Evolutionary conservation across 2,329 filamentous ascomycete genomes (phyloP), one percentile per base, ranked within the genome.

Genomic region (Penicillium griseofulvum): DNA sequence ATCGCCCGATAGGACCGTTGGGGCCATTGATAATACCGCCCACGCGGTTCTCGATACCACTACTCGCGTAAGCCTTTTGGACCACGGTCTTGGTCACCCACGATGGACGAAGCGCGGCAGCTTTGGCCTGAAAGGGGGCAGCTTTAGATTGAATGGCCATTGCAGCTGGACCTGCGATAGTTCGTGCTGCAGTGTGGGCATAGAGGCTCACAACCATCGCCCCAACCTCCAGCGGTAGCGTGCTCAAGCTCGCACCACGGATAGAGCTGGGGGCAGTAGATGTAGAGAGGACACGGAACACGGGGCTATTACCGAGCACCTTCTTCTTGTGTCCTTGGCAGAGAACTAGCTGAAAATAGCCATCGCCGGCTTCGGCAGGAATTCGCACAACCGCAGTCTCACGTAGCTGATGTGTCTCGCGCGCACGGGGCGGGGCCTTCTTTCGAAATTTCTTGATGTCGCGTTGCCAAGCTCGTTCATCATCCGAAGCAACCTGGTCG

Each of bases 281-380:
- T 0, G 84, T 83, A 57, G 86, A 89, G 2, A 87, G 81, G n/a
- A 90, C 76, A 16, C 87, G 80, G 61, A 90, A 89, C 0, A 87
- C 81, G 0, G 87, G 87, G 58, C 85, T 88, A 0, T 81, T 79
- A 56, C 86, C 88, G 0, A 89, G 77, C 0, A 82, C 76, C 62
- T 83, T 86, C 60, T 81, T 82, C 67, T 79, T 81, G 0, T 73
- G 68, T 0, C 78, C 82, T 0, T 76, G 71, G 57, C 85, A 88
- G 9, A 90, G 74, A 0, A 89, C 81, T 5, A 90, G 74, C 11
- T 87, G 83, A 52, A 88, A 86, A 65, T 90, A 90, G 0, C 87
- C 87, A 67, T 90, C 87, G 0, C 77, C 76, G 0, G 83, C 83
- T 0, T 81, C 77, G 0, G 83, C 82, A 0, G 87, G 87, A 42